Evolutionary conservation across 164 flowering plant species (phyloP), one percentile per base, ranked within the genome.

Genomic region (Stephania cephalantha): DNA sequence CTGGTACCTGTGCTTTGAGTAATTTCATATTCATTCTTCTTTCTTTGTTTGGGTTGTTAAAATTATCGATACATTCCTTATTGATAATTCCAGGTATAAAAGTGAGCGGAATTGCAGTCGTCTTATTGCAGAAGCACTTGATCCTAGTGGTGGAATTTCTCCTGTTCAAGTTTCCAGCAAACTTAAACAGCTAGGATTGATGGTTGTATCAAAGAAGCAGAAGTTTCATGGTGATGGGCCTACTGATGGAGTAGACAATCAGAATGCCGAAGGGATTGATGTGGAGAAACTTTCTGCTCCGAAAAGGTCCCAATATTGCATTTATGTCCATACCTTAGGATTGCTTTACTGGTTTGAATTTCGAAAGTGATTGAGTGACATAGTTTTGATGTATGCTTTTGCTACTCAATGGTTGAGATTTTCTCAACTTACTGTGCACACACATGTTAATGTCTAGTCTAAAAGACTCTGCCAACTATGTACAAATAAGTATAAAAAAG

Each of bases 71-170:
- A 44, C 35, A 50, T 68, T 22, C 25, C 68, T 67, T 0, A 9
- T n/a, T 71, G 25, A 12, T n/a, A 7, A 31, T 69, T 82, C 29
- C 78, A 93, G 98, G 76, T 88, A 85, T 82, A 91, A 87, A 79
- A 89, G 83, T 74, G 81, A 84, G 74, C 78, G 64, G 46, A 71
- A 83, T 44, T 90, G 97, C 75, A 80, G 79, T 75, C 87, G 72
- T 68, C 87, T 86, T 53, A 91, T 93, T 78, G 95, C 90, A 13
- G 86, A 90, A 83, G 84, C 81, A 70, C 87, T 94, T 72, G 89
- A 87, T 75, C 83, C 84, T 70, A 86, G 87, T 79, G 86, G 88
- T 72, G 77, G 73, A 64, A 78, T 94, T 78, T 88, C 95, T 63
- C 79, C 87, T 55, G 78, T 71, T 70, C 94, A 90, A 85, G 86